Evolutionary conservation across 202 grass and related monocot species (phyloP).

Genomic region (Zizania palustris): DNA sequence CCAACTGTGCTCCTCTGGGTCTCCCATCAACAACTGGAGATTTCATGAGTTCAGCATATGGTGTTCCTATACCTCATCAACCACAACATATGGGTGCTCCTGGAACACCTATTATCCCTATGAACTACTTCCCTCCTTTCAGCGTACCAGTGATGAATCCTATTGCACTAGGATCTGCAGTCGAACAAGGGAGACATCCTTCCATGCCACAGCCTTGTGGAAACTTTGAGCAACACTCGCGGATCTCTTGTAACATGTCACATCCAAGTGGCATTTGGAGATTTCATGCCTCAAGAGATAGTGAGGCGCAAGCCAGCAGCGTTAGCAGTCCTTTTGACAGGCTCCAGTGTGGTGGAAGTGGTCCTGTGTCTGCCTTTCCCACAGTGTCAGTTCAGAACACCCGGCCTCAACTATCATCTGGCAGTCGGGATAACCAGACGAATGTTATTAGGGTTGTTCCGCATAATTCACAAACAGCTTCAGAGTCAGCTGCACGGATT

Average conservation of each 20-base stretch:
- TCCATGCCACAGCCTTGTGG: conserved; percentile 47
- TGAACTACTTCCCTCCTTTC: conserved; percentile 75
- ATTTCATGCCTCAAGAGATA: conserved; percentile 65
- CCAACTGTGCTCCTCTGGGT: conserved; percentile 53
- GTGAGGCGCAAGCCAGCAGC: conserved; percentile 79
- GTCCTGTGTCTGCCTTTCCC: conserved; percentile 32
- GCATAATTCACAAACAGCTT: conserved; percentile 65
- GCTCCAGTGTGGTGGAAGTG: conserved; percentile 51
- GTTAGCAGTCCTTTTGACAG: conserved; percentile 68
- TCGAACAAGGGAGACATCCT: conserved; percentile 58
- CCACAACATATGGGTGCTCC: conserved; percentile 55
- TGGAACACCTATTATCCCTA: conserved; percentile 45
- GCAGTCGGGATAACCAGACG: conserved; percentile 44
- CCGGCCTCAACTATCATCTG: conserved; percentile 41
- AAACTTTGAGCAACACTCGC: conserved; percentile 49
- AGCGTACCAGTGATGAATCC: conserved; percentile 69
- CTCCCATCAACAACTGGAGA: conserved; percentile 55
- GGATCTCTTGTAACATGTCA: conserved; percentile 60
- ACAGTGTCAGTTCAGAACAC: conserved; percentile 33
- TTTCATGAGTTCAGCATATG: conserved; percentile 65
- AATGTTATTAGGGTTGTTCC: conserved; percentile 84
- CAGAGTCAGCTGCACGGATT: conserved; percentile 69
- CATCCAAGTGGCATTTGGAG: conserved; percentile 48
- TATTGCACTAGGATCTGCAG: conserved; percentile 50
- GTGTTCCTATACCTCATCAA: conserved; percentile 56